Evolutionary conservation across 2,329 filamentous ascomycete species (phyloP), one percentile per base, ranked within the genome.

Genomic region (Epichloe uncinata): DNA sequence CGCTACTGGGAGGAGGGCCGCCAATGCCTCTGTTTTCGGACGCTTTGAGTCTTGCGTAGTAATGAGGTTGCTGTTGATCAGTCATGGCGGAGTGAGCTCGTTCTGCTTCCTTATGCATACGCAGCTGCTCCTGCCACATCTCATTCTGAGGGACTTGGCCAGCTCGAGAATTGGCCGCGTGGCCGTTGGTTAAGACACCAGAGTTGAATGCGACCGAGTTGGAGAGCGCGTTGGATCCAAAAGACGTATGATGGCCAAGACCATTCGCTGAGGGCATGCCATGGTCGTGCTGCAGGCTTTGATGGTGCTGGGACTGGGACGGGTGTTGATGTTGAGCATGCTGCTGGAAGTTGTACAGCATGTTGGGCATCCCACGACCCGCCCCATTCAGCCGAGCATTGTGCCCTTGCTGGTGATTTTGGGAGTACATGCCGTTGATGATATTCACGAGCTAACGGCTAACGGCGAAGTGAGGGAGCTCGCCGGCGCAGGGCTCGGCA

Each of bases 81-180:
- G 72, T 77, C 79, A 82, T 93, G 74, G 75, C 87, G 71, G 64
- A 78, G 75, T 76, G 84, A 68, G 73, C 81, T 70, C 72, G 81
- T 72, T 78, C 87, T 60, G 87, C 81, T 54, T 88, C 85, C 56
- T 90, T 86, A 55, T 83, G 84, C 60, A 90, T 71, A 54, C 85
- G 82, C 56, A 95, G 69, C 69, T 98, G 93, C 62, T 93, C 84
- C 55, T 84, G 82, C 90, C 90, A 97, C 66, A 95, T 85, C 58
- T 83, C 80, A 55, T 69, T 81, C 50, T 71, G 73, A 50, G 76
- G 76, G 26, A 67, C 66, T 55, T 78, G 77, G 3, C 69, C 71
- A 34, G 67, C 70, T 46, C 78, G 69, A 16, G 72, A 65, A 45
- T 68, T 69, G 15, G 67, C 63, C 6, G 69, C 61, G 50, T 80